These are phyloP conservation scores for Epichloe gansuensis DNA, from an alignment of 2,329 filamentous ascomycete species.

Conservation along the genomic window DNA sequence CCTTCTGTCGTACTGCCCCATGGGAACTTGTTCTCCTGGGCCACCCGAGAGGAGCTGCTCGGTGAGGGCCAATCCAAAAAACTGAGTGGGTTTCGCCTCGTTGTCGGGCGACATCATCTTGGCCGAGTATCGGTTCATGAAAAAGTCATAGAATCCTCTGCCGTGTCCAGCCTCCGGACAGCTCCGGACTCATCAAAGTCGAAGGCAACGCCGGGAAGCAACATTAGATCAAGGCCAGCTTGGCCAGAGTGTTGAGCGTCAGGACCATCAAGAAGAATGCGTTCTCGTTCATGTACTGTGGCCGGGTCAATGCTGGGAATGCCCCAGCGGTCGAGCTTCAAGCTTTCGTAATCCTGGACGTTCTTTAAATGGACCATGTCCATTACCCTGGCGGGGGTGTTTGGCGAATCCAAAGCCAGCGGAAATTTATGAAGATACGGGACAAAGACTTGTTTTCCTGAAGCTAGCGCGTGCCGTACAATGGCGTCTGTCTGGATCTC, in stretches of 20 bases:
- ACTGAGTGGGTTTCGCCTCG: conserved; percentile 27
- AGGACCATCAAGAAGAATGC: conserved; percentile 58
- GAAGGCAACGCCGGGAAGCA: conserved; percentile 90
- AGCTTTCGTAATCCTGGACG: conserved; percentile 61
- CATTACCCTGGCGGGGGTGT: conserved; percentile 60
- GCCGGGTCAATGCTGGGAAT: conserved; percentile 71
- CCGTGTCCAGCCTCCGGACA: conserved; percentile 74
- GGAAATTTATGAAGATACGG: conserved; percentile 67
- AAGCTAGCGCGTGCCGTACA: conserved; percentile 63
- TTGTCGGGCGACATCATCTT: conserved; percentile 24
- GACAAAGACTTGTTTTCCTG: conserved; percentile 78
- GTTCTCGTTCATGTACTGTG: conserved; percentile 53
- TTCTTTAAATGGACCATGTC: conserved; percentile 79
- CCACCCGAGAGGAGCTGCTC: conserved; percentile 63
- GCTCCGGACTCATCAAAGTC: conserved; percentile 44
- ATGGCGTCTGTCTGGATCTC: conserved; percentile 79
- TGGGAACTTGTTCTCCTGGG: conserved; percentile 53
- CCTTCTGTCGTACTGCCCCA: conserved; percentile 62
- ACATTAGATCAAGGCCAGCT: conserved; percentile 62
- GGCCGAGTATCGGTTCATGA: conserved; percentile 59
- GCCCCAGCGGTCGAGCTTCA: conserved; percentile 76
- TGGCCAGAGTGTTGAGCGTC: conserved; percentile 30
- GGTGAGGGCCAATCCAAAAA: conserved; percentile 68
- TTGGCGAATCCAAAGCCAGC: conserved; percentile 27
- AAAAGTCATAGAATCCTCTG: conserved; percentile 94